Evolutionary conservation across 345 rosid species (phyloP).

Genomic region (Citrus cavaleriei): DNA sequence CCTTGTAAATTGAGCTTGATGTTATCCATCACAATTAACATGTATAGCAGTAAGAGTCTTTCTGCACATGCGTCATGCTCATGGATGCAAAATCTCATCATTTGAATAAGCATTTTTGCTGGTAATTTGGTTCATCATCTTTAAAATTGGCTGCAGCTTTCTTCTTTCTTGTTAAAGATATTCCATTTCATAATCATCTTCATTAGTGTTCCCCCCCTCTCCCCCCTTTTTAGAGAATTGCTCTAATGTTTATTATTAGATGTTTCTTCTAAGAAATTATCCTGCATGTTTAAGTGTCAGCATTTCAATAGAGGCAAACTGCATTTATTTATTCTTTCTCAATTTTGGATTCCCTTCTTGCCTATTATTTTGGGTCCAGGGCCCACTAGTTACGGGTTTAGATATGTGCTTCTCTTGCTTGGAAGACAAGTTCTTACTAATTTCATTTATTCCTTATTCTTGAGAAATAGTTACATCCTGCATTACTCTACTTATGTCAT

Average conservation of each 20-base stretch:
- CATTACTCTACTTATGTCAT: neutral
- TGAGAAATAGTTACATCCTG: neutral
- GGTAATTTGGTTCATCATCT: neutral
- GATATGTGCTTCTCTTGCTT: neutral
- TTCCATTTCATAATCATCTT: no score
- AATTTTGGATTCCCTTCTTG: neutral
- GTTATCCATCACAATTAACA: neutral
- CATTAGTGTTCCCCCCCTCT: no score
- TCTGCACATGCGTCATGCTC: neutral
- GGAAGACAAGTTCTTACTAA: neutral
- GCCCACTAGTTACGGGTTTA: neutral
- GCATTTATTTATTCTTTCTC: neutral
- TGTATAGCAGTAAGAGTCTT: neutral
- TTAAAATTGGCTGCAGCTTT: neutral
- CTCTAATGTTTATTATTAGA: neutral
- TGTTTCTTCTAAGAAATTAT: neutral
- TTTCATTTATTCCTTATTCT: neutral
- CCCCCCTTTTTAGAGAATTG: no score
- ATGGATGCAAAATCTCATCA: neutral
- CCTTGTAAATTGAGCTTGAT: neutral
- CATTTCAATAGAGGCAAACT: neutral
- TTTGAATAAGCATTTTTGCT: neutral
- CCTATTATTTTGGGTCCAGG: neutral
- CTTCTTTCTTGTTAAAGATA: neutral
- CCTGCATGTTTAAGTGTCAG: neutral